Percentiles rank a stretch among this genome's conserved stretches.
phyloP scores from a whole-genome alignment of 306 rosid species.

The Dalbergia cultrata region DNA sequence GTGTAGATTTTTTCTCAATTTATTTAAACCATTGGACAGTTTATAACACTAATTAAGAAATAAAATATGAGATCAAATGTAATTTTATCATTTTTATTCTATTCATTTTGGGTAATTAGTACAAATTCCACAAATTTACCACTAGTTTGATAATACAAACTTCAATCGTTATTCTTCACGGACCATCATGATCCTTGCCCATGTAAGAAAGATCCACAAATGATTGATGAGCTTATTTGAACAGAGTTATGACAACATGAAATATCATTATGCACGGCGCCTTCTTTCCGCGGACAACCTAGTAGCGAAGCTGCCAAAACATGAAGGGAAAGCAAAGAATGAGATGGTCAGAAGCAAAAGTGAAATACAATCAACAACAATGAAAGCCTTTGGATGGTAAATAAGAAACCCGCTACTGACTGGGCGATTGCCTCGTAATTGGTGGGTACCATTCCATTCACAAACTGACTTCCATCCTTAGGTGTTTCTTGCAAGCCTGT shows the following conservation, averaged over 20 bases:
- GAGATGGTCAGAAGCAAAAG: neutral
- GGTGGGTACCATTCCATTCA: constrained; percentile 6
- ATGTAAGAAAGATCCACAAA: too few species aligned
- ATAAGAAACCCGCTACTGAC: neutral
- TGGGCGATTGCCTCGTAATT: neutral
- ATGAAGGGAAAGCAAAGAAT: neutral
- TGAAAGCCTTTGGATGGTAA: neutral
- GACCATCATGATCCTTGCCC: too few species aligned
- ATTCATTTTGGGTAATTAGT: too few species aligned
- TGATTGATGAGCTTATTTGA: neutral
- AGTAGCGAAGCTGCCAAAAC: constrained; percentile 20
- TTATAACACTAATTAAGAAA: too few species aligned
- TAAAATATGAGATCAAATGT: too few species aligned
- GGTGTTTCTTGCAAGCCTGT: constrained; percentile 15
- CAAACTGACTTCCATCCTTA: neutral
- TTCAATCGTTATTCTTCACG: too few species aligned
- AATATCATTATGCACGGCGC: neutral
- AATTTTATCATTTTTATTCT: too few species aligned
- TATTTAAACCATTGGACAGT: too few species aligned
- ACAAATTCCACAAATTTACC: too few species aligned
- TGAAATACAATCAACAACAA: neutral
- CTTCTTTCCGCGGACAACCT: constrained; percentile 24
- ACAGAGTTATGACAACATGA: neutral
- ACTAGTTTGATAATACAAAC: too few species aligned
- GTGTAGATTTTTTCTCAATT: too few species aligned